Evolutionary conservation across 306 rosid species (phyloP), one percentile per base, ranked within the genome.

Genomic region (Begonia fuchsioides): DNA sequence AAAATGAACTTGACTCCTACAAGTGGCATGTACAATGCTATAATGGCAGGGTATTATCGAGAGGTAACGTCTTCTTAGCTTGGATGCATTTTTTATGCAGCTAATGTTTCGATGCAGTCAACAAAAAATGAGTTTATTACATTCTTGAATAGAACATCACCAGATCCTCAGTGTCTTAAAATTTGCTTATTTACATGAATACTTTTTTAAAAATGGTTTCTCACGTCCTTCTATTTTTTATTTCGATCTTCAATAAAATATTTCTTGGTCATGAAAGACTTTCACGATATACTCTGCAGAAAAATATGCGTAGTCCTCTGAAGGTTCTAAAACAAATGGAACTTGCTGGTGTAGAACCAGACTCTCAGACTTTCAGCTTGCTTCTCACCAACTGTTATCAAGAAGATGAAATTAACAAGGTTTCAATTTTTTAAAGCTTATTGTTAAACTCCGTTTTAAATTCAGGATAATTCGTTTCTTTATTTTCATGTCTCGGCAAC

Each of bases 11-110:
- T 79, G 65, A 63, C 39, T 43, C 76, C 84, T 43, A 70, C 76
- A 0, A 1, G 72, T 11, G 11, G 15, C 70, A 79, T 84, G 84
- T 90, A 76, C 77, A 84, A 90, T 67, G 67, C 82, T 55, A 81
- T 90, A 61, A 70, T 90, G 84, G 80, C 64, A n/a, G 97, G 93
- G 47, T 84, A 75, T 76, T 84, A 78, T 52, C 81, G 92, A 45
- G 85, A 84, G 94, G 97, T 90, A 68, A 47, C 53, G 51, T 58
- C 54, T 41, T 74, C 53, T 57, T 20, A 20, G 32, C 32, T 20
- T 20, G 32, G 32, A 20, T 20, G 32, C 2, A 20, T 20, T 20
- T 20, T 20, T 3, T 20, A 20, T 20, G 5, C 32, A 20, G 2
- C 32, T 20, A 19, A 19, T 1, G 26, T 2, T 3, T 19, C 26